Percentiles rank a stretch among this genome's conserved stretches.
These are phyloP conservation scores for Metschnikowia lunata DNA, from an alignment of 805 yeast species.

Conservation along the genomic window DNA sequence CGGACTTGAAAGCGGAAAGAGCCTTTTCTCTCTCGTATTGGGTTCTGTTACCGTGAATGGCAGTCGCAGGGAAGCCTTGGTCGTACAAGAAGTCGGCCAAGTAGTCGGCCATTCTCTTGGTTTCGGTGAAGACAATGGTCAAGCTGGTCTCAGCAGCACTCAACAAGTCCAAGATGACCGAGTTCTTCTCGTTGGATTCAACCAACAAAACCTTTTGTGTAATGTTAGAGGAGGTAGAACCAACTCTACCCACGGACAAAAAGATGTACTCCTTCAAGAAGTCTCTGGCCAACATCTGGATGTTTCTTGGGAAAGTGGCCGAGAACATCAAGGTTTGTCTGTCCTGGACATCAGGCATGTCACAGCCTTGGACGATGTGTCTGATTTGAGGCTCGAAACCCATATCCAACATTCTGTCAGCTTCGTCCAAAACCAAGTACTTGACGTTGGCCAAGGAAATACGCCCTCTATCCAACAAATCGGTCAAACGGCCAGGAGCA, in stretches of 20 bases:
- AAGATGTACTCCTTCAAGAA: constrained; percentile 94
- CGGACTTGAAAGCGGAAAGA: constrained; percentile 86
- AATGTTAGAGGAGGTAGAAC: constrained; percentile 97
- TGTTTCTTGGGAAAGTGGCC: constrained; percentile 98
- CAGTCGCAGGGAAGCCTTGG: constrained; percentile 93
- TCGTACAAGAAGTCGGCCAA: constrained; percentile 86
- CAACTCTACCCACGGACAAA: constrained; percentile 97
- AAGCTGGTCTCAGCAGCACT: constrained; percentile 76
- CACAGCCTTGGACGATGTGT: constrained; percentile 95
- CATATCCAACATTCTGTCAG: constrained; percentile 99
- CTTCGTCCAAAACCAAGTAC: constrained; percentile 95
- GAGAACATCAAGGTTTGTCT: constrained; percentile 98
- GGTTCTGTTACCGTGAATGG: constrained; percentile 98
- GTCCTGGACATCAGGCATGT: constrained; percentile 86
- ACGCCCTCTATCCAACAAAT: constrained; percentile 90
- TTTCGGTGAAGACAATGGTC: constrained; percentile 94
- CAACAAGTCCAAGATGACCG: constrained; percentile 79
- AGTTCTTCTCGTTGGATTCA: constrained; percentile 89
- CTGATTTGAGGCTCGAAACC: constrained; percentile 99
- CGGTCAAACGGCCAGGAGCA: constrained; percentile 98
- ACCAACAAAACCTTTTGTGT: constrained; percentile 91
- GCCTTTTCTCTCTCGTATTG: constrained; percentile 98
- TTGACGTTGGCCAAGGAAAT: constrained; percentile 86
- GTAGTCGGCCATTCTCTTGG: constrained; percentile 97
- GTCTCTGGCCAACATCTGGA: constrained; percentile 95